These are phyloP conservation scores for Mortierella sp. DNA, from an alignment of 371 early-diverging fungal species.

Conservation along the genomic window DNA sequence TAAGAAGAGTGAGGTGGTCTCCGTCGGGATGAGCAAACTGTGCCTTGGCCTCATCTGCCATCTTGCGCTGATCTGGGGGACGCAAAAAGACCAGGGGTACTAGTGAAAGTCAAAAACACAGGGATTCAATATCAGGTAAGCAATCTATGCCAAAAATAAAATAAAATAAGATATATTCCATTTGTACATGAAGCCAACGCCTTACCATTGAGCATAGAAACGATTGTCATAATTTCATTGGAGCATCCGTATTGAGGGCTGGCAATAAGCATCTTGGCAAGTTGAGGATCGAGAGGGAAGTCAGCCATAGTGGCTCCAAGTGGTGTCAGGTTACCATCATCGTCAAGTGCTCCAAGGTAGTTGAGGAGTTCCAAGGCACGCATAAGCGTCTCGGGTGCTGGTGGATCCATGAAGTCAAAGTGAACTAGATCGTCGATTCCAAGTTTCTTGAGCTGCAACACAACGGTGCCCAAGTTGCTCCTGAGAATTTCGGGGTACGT, in stretches of 20 bases:
- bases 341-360: slow-evolving; percentile 92
- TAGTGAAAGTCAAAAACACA: slow-evolving; percentile 7
- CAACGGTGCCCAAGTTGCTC: slow-evolving; percentile 91
- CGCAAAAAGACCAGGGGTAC: slow-evolving; percentile 93
- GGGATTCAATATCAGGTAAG: neutral
- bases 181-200: neutral
- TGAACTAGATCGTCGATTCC: slow-evolving; percentile 91
- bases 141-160: neutral
- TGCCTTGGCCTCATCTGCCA: slow-evolving; percentile 93
- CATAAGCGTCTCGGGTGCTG: slow-evolving; percentile 76
- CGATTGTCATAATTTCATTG: slow-evolving; percentile 93
- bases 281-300: slow-evolving; percentile 96
- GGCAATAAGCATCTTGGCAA: slow-evolving; percentile 92
- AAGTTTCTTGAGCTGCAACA: slow-evolving; percentile 91
- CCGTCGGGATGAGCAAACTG: slow-evolving; percentile 94
- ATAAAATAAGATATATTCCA: neutral
- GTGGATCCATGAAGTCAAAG: slow-evolving; percentile 98
- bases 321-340: slow-evolving; percentile 85
- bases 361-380: slow-evolving; percentile 93
- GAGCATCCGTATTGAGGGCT: slow-evolving; percentile 90
- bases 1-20: slow-evolving; percentile 94
- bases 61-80: slow-evolving; percentile 87
- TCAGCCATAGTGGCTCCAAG: slow-evolving; percentile 91
- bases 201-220: slow-evolving; percentile 57
- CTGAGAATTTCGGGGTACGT: slow-evolving; percentile 96